phyloP scores from a whole-genome alignment of 2,329 filamentous ascomycete genomes.

The Ceratocystis lukuohia region DNA sequence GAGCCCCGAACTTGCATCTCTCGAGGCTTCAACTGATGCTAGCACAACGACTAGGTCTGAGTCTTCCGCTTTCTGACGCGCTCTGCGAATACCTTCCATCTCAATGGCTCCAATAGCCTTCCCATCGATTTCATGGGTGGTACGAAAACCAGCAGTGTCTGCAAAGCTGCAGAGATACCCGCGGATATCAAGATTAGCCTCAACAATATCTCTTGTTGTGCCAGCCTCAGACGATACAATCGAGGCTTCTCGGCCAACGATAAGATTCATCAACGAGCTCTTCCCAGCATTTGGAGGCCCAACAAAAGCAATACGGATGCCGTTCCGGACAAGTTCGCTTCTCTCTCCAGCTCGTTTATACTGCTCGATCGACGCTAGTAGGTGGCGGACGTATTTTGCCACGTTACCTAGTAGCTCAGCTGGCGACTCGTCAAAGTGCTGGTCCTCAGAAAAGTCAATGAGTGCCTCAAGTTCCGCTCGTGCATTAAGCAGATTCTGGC shows the following conservation, averaged over 20 bases:
- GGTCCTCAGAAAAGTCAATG: slow-evolving; percentile 95
- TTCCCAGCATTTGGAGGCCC: slow-evolving; percentile 93
- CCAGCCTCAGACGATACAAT: slow-evolving; percentile 90
- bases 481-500: slow-evolving; percentile 60
- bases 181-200: slow-evolving; percentile 76
- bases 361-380: slow-evolving; percentile 49
- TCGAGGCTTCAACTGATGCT: slow-evolving; percentile 50
- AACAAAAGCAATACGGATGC: slow-evolving; percentile 73
- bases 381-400: slow-evolving; percentile 44
- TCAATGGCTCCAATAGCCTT: slow-evolving; percentile 58
- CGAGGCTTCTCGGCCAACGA: slow-evolving; percentile 84
- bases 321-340: slow-evolving; percentile 70
- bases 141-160: slow-evolving; percentile 81
- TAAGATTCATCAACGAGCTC: slow-evolving; percentile 78
- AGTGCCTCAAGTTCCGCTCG: slow-evolving; percentile 86
- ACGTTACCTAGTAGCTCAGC: slow-evolving; percentile 58
- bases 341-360: slow-evolving; percentile 67
- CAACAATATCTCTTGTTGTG: slow-evolving; percentile 86
- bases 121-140: slow-evolving; percentile 22
- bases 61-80: slow-evolving; percentile 63
- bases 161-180: slow-evolving; percentile 90
- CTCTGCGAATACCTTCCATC: slow-evolving; percentile 77
- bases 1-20: neutral
- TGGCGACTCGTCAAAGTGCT: slow-evolving; percentile 87
- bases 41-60: slow-evolving; percentile 79